Base-by-base conservation (phyloP, 345 rosid genomes). In the Murraya paniculata region DNA sequence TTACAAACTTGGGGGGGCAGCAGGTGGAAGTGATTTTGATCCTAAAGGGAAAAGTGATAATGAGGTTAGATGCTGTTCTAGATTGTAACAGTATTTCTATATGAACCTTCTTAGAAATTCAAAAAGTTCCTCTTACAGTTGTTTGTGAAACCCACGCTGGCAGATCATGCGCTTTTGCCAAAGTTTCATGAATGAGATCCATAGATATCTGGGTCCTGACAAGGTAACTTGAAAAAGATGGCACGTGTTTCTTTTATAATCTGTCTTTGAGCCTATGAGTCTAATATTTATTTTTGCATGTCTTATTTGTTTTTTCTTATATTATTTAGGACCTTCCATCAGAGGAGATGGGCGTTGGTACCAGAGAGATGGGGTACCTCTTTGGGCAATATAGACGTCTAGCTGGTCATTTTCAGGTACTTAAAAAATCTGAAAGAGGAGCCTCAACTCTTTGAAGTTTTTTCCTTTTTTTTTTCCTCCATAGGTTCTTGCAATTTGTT, bases 131-230 rank as follows among this genome's bases (percentile, higher is more conserved):
- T 77, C 77, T 83, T 68, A 48, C 81, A 74, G 83, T 86, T 77
- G 82, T 76, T 82, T 65, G 53, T 77, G 82, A 74, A 74, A 80
- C 74, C 66, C 78, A 78, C 78, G 56, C 75, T 88, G 81, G 86
- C 94, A 96, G 99, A 85, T 96, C 77, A 94, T 94, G 99, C 92
- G 88, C 81, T 96, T 96, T 86, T 96, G 99, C 89, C 99, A 96
- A 87, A 96, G 99, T 90, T 92, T 92, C 89, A 91, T 96, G 98
- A 91, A 83, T 85, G 98, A 96, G 91, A 87, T 92, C 82, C 91
- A 89, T 83, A 86, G 97, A 81, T 96, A 94, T 81, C 85, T 96
- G 84, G 97, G 94, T 80, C 94, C 94, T 35, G 98, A 96, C 84
- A 94, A 92, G 93, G 99, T 90, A 82, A 84, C 85, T 82, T 39